These are phyloP conservation scores for Nasturtium officinale DNA, from an alignment of 345 rosid genomes.

Conservation along the genomic window DNA sequence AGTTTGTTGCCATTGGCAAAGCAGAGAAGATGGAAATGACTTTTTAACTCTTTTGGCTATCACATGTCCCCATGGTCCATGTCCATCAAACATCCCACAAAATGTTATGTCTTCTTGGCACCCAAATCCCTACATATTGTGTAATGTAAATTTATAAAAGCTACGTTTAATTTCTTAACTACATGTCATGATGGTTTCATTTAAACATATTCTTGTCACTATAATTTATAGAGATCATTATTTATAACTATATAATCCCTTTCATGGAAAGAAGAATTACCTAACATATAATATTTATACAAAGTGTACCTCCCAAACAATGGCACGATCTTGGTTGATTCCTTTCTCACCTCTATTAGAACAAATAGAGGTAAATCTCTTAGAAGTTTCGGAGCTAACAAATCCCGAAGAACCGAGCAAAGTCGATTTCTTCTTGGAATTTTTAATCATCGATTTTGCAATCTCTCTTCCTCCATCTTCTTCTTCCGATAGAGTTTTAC, in stretches of 20 bases:
- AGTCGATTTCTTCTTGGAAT: slow-evolving; percentile 66
- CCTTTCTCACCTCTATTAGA: slow-evolving; percentile 85
- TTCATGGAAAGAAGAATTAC: slow-evolving; percentile 20
- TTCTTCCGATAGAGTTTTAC: slow-evolving; percentile 34
- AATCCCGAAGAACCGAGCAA: slow-evolving; percentile 60
- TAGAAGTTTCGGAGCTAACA: slow-evolving; percentile 52
- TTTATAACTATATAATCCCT: slow-evolving; percentile 5
- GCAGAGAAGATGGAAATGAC: slow-evolving; percentile 60
- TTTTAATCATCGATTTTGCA: slow-evolving; percentile 67
- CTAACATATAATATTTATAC: slow-evolving; percentile 7
- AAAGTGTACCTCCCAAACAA: slow-evolving; percentile 80
- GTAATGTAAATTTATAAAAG: background rate
- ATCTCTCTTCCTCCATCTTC: slow-evolving; percentile 61
- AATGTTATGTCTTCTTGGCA: slow-evolving; percentile 84
- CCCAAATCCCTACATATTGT: slow-evolving; percentile 65
- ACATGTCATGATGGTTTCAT: slow-evolving; percentile 12
- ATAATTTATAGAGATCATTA: slow-evolving; percentile 2
- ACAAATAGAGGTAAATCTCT: slow-evolving; percentile 63
- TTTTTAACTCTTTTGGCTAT: slow-evolving; percentile 64
- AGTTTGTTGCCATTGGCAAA: slow-evolving; percentile 78
- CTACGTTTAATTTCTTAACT: background rate
- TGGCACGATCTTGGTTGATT: slow-evolving; percentile 72
- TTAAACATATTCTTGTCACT: background rate
- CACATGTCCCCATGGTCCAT: slow-evolving; percentile 93
- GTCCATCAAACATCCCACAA: slow-evolving; percentile 93